Conservation (phyloP, 169 alveolate species). For the Amoebophrya sp. region DNA sequence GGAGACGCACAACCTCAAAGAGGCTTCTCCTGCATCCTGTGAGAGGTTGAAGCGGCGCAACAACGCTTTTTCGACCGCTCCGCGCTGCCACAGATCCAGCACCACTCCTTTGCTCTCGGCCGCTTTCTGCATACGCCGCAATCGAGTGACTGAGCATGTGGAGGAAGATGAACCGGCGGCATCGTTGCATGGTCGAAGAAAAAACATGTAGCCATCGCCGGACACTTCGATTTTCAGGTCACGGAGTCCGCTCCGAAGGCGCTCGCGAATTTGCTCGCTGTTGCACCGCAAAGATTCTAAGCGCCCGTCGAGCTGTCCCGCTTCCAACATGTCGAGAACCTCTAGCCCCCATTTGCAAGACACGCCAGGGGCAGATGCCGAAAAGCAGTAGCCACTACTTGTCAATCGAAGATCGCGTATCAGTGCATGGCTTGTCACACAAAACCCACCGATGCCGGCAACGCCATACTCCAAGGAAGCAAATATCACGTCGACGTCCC, state of each 20-base stretch:
- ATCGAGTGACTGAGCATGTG: too few relatives aligned
- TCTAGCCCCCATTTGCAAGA: constrained; percentile 16
- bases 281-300: background rate
- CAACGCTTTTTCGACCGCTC: background rate
- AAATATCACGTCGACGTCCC: background rate
- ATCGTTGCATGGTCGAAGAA: too few relatives aligned
- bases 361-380: constrained; percentile 21
- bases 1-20: background rate
- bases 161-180: too few relatives aligned
- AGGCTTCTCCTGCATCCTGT: background rate
- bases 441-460: background rate
- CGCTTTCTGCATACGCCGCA: background rate
- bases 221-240: background rate
- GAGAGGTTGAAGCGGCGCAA: background rate
- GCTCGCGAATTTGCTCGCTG: too few relatives aligned
- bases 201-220: background rate
- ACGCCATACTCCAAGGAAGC: background rate
- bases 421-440: background rate
- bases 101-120: background rate
- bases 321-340: background rate
- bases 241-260: too few relatives aligned
- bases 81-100: background rate
- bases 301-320: background rate
- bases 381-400: constrained; percentile 32
- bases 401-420: constrained; percentile 11